Base-by-base conservation (phyloP, 2,329 filamentous ascomycete genomes). In the Aureobasidium musti region DNA sequence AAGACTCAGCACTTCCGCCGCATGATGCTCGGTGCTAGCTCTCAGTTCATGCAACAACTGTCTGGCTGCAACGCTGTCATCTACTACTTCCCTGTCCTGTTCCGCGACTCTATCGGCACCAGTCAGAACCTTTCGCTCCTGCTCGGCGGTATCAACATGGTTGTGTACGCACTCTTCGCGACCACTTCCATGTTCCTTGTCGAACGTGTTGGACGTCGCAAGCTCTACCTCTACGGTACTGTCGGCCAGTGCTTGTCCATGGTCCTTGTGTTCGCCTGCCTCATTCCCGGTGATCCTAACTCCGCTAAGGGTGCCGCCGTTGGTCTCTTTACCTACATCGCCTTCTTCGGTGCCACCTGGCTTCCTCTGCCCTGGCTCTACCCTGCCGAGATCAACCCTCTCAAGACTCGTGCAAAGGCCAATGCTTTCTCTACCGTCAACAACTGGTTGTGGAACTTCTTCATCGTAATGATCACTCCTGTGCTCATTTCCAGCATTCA, bases 271-370 rank as follows among this genome's bases (percentile, higher is more conserved):
- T 79, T 81, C 56, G 78, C 72, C n/a, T 77, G 76, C 68, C 69
- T 81, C 23, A 79, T 80, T 26, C 77, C 78, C 1, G 75, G 70
- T 39, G 74, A 71, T 1, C 35, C 72, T 2, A 71, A 65, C 10
- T 64, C 68, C 3, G 66, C 59, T 28, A 81, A 82, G 67, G 79
- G 80, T 43, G 80, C 82, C 0, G 81, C 83, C 13, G 86, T 89
- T 3, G 88, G 87, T 67, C 70, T 90, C n/a, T 90, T 90, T 77
- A 82, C 86, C 2, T 90, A 89, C 77, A 90, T 90, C 71, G 86
- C 86, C 3, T 86, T 86, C 60, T 90, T 90, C 69, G 87, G 87
- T 39, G 86, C 86, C 0, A 86, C 82, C 10, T 74, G 73, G 73
- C 67, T 75, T 1, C 73, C 72, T 21, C 69, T 74, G n/a, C 73